Conservation (phyloP, 306 rosid species). For the Trifolium pratense region DNA sequence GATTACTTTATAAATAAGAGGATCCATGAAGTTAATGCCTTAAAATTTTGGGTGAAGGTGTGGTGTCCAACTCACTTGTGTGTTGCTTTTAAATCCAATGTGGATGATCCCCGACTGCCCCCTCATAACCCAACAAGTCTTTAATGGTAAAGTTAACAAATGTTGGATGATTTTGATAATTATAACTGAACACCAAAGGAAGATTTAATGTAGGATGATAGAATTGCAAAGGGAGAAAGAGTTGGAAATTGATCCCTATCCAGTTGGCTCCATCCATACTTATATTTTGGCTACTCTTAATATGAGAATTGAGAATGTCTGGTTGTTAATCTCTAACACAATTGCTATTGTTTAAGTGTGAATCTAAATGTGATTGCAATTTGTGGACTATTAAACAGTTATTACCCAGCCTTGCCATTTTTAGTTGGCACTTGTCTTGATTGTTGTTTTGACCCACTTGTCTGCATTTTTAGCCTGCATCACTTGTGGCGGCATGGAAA, state of each 20-base stretch:
- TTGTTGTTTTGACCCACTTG: neutral
- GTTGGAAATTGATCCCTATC: constrained; percentile 12
- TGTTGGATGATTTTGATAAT: neutral
- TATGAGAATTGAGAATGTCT: constrained; percentile 11
- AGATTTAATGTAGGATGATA: neutral
- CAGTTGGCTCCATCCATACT: neutral
- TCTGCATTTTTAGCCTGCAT: neutral
- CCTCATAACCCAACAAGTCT: too few species aligned
- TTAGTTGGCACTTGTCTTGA: constrained; percentile 21
- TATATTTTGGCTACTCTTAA: constrained; percentile 1
- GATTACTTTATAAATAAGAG: too few species aligned
- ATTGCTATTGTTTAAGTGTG: neutral
- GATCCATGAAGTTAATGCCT: too few species aligned
- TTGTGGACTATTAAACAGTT: constrained; percentile 23
- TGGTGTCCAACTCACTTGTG: too few species aligned
- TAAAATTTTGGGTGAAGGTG: too few species aligned
- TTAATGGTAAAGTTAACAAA: neutral
- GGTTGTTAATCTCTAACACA: constrained; percentile 7
- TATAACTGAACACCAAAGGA: neutral
- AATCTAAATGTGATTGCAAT: neutral
- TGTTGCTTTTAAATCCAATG: too few species aligned
- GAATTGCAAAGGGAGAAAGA: constrained; percentile 6
- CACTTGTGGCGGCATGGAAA: constrained; percentile 7
- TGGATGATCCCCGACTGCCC: too few species aligned
- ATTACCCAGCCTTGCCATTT: neutral